Evolutionary conservation across 352 stramenopile species (phyloP), one percentile per base, ranked within the genome.

Genomic region (Phytophthora ohioensis): DNA sequence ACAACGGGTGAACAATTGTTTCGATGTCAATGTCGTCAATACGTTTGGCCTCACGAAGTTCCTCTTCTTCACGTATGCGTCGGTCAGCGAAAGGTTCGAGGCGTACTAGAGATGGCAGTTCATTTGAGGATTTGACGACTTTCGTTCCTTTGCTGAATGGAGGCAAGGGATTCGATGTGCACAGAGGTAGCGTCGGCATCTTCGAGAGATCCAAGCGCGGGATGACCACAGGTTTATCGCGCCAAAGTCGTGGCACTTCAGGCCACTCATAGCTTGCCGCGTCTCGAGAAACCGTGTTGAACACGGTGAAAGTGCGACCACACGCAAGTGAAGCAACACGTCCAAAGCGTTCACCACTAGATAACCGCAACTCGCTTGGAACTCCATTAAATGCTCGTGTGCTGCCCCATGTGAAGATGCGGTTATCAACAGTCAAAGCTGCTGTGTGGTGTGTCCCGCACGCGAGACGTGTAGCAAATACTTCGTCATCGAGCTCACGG

Each of bases 401-500:
- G 32, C 82, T 93, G 21, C 87, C 87, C 87, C 87, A 94, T 6
- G 80, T 78, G 56, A 83, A 92, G 31, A 94, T 78, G 30, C 78
- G 75, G 63, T 92, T 91, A 15, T 64, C 60, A 0, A 45, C 13
- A 1, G 84, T 93, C 11, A 91, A 60, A 3, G 75, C 82, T 11
- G 85, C 76, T 2, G 82, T 91, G 59, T 94, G 87, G 46, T 93
- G 78, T 55, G 81, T 85, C 2, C 87, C 87, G 51, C 85, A 94
- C 17, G 85, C 77, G 9, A 94, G 48, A 31, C 71, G 69, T 0
- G 70, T 76, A 5, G 55, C 73, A 4, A 83, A 38, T 35, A 89
- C 77, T 61, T 91, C 79, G 10, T 85, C 68, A 12, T 78, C 57
- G 17, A 82, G 27, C 9, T 57, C 48, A n/a, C 71, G 74, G 0